Evolutionary conservation across 495 filamentous ascomycete species (phyloP), one percentile per base, ranked within the genome.

Genomic region (Neurospora africana): DNA sequence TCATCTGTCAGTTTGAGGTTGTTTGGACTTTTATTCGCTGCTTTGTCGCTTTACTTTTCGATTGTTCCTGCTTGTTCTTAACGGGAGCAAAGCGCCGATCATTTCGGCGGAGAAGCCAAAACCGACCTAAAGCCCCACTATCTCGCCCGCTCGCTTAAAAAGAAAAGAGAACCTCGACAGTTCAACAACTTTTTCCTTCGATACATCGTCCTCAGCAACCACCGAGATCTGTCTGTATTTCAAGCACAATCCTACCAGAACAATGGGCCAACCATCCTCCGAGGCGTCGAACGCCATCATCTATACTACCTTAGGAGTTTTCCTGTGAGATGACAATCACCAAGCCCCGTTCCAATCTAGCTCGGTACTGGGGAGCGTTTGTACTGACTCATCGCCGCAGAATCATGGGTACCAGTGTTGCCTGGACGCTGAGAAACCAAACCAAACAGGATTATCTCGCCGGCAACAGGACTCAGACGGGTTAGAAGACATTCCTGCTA

Each of bases 201-300:
- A 27, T 33, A 65, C 53, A 65, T 35, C 53, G 13, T 65, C 27
- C 27, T 65, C 53, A 65, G 13, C 27, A 33, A 65, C 6, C 53
- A 41, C 40, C 27, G 6, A 33, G 33, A 17, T 33, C 15, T 65
- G 53, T 65, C 27, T 65, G 27, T 35, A 65, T 65, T 61, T 4
- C 30, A 13, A 30, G 15, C 53, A 30, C 15, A 65, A 30, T 19
- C 53, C 27, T 40, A 65, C 37, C 23, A 69, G 47, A 70, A 75
- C 30, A 68, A 92, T 92, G 90, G 90, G 90, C 21, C 86, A 90
- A 72, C 90, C 89, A 72, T 91, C 90, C 0, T 86, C 83, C 39
- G 82, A 86, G 82, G 90, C 89, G 77, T 92, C 91, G 17, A 91
- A 93, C 82, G 90, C 90, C 77, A 83, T 93, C 71, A 90, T 93